Percentiles rank a stretch among this genome's conserved stretches.
phyloP scores from a whole-genome alignment of 2,329 filamentous ascomycete genomes.

The Pezicula rhizophila region DNA sequence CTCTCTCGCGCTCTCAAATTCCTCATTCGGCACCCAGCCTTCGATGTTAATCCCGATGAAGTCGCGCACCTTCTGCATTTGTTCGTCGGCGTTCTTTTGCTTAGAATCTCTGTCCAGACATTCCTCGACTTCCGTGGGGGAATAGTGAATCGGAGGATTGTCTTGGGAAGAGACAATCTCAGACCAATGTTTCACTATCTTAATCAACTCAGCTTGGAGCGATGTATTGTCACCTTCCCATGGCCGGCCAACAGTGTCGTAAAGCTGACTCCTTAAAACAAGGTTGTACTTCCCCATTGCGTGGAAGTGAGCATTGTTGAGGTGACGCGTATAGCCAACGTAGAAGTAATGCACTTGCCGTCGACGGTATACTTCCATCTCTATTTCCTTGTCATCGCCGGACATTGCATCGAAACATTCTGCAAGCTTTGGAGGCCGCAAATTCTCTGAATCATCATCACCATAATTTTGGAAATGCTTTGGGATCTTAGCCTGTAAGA shows the following conservation, averaged over 20 bases:
- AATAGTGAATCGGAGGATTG: slow-evolving; percentile 9
- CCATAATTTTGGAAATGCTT: slow-evolving; percentile 30
- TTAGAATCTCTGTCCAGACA: slow-evolving; percentile 13
- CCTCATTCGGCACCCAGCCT: slow-evolving; percentile 12
- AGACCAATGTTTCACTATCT: slow-evolving; percentile 10
- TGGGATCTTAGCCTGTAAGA: slow-evolving; percentile 25
- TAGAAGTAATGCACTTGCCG: slow-evolving; percentile 17
- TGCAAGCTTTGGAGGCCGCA: slow-evolving; percentile 11
- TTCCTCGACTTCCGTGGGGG: slow-evolving; percentile 10
- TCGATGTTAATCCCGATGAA: slow-evolving; percentile 15
- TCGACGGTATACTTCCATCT: slow-evolving; percentile 14
- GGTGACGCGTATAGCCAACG: slow-evolving; percentile 11
- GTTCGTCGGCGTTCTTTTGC: slow-evolving; percentile 13
- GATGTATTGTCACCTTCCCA: slow-evolving; percentile 19
- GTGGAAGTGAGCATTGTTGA: slow-evolving; percentile 13
- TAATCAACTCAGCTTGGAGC: slow-evolving; percentile 15
- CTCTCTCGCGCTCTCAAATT: slow-evolving; percentile 12
- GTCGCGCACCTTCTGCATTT: slow-evolving; percentile 13
- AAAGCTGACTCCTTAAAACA: slow-evolving; percentile 15
- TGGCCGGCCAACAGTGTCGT: slow-evolving; percentile 11
- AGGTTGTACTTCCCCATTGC: slow-evolving; percentile 12
- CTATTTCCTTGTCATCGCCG: slow-evolving; percentile 10
- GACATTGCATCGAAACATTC: slow-evolving; percentile 12
- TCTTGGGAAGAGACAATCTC: slow-evolving; percentile 12
- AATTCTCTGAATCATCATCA: slow-evolving; percentile 19